phyloP scores from a whole-genome alignment of 345 rosid genomes.

The Moricandia arvensis region DNA sequence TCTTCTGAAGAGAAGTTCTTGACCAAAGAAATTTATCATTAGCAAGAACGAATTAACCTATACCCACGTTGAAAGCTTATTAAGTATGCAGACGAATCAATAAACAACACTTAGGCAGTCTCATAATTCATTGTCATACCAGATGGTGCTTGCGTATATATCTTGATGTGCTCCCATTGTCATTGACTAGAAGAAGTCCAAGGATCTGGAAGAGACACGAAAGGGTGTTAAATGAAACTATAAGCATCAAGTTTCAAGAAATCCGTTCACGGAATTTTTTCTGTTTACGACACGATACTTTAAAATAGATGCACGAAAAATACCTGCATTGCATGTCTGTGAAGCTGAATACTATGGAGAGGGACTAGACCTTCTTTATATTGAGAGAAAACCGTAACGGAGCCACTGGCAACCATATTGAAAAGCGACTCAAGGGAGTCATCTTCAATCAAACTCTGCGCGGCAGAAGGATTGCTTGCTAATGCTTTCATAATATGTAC shows the following conservation, averaged over 20 bases:
- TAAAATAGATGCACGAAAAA: slow-evolving; percentile 1
- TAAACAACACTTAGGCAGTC: slow-evolving; percentile 20
- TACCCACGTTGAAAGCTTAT: slow-evolving; percentile 7
- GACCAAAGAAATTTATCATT: slow-evolving; percentile 8
- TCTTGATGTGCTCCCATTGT: slow-evolving; percentile 90
- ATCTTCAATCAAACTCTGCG: slow-evolving; percentile 95
- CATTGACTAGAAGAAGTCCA: slow-evolving; percentile 89
- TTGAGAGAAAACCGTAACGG: slow-evolving; percentile 63
- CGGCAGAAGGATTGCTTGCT: slow-evolving; percentile 89
- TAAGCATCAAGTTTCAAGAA: slow-evolving; percentile 22
- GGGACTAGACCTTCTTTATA: slow-evolving; percentile 72
- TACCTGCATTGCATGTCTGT: slow-evolving; percentile 99
- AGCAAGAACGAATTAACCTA: slow-evolving; percentile 3
- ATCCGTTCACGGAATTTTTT: not conserved
- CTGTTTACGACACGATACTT: not conserved
- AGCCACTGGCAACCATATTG: slow-evolving; percentile 90
- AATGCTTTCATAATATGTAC: slow-evolving; percentile 98
- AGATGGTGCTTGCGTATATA: slow-evolving; percentile 91
- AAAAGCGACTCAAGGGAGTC: slow-evolving; percentile 85
- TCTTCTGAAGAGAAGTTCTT: slow-evolving; percentile 13
- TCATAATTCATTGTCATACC: slow-evolving; percentile 51
- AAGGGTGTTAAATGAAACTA: slow-evolving; percentile 17
- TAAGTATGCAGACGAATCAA: slow-evolving; percentile 15
- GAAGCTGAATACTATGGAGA: slow-evolving; percentile 89
- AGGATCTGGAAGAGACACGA: slow-evolving; percentile 62